These are phyloP conservation scores for Boletus barrowsii DNA, from an alignment of 768 basidiomycete species.

Conservation along the genomic window DNA sequence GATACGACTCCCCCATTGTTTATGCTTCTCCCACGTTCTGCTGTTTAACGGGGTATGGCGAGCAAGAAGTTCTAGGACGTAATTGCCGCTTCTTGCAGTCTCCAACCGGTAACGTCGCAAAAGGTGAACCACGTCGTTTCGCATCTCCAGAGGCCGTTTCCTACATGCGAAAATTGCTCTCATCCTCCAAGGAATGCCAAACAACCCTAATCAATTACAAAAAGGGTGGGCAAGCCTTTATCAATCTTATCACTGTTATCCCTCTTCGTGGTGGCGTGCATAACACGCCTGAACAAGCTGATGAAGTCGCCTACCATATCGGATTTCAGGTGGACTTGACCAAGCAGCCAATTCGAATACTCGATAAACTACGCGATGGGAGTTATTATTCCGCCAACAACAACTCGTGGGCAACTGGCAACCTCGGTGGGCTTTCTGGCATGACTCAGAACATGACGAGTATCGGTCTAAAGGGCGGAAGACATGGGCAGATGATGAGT, in stretches of 20 bases:
- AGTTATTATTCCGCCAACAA: constrained; percentile 67
- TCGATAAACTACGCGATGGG: constrained; percentile 76
- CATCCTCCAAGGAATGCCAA: constrained; percentile 84
- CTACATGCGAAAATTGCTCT: constrained; percentile 61
- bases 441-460: constrained; percentile 17
- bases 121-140: constrained; percentile 53
- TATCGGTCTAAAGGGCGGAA: constrained; percentile 21
- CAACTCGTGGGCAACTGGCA: constrained; percentile 18
- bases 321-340: constrained; percentile 96
- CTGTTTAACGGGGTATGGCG: constrained; percentile 68
- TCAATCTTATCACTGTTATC: constrained; percentile 90
- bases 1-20: constrained; percentile 82
- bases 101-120: constrained; percentile 55
- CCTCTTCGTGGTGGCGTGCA: constrained; percentile 67
- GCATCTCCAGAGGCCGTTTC: constrained; percentile 67
- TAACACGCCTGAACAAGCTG: constrained; percentile 49
- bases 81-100: constrained; percentile 92
- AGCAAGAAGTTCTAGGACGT: constrained; percentile 75
- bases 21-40: constrained; percentile 88
- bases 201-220: constrained; percentile 83
- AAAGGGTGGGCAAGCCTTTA: constrained; percentile 80
- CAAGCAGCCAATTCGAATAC: constrained; percentile 79
- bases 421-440: neutral
- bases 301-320: constrained; percentile 81
- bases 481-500: constrained; percentile 26